phyloP scores from a whole-genome alignment of 2,329 filamentous ascomycete genomes.

The Stachybotrys echinatus region DNA sequence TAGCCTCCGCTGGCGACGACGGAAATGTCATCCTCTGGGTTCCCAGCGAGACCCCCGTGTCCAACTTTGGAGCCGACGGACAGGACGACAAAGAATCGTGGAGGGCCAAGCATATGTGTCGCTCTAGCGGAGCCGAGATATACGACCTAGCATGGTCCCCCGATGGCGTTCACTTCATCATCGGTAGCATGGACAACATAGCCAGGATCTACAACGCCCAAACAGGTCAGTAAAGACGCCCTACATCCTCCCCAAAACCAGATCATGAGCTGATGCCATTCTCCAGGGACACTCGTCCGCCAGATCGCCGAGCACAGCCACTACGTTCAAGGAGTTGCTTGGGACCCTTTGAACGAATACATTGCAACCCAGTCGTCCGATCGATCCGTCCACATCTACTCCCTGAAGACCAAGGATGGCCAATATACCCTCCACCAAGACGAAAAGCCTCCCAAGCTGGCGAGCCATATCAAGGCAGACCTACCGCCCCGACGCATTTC shows the following conservation, averaged over 20 bases:
- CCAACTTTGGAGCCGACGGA: conserved; percentile 73
- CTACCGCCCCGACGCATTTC: conserved; percentile 87
- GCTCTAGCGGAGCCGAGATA: conserved; percentile 90
- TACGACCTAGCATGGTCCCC: conserved; percentile 99
- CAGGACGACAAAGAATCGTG: conserved; percentile 94
- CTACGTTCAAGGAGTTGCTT: conserved; percentile 96
- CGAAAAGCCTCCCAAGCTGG: conserved; percentile 70
- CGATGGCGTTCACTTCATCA: conserved; percentile 94
- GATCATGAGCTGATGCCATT: background rate
- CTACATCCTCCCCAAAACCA: background rate
- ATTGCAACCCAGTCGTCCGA: conserved; percentile 98
- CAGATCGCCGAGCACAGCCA: conserved; percentile 97
- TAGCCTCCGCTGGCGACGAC: conserved; percentile 94
- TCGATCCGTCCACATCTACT: conserved; percentile 96
- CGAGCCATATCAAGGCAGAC: conserved; percentile 76
- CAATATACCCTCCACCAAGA: conserved; percentile 73
- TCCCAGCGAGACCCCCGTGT: conserved; percentile 69
- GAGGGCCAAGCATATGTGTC: conserved; percentile 96
- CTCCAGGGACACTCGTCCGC: conserved; percentile 60
- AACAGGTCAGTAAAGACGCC: conserved; percentile 57
- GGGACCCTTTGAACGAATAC: conserved; percentile 97
- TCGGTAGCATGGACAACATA: conserved; percentile 98
- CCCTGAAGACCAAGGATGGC: conserved; percentile 90
- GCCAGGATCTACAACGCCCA: conserved; percentile 94
- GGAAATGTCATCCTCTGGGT: conserved; percentile 97